These are phyloP conservation scores for Ganoderma lucidum DNA, from an alignment of 1,284 basidiomycete genomes.

Conservation along the genomic window DNA sequence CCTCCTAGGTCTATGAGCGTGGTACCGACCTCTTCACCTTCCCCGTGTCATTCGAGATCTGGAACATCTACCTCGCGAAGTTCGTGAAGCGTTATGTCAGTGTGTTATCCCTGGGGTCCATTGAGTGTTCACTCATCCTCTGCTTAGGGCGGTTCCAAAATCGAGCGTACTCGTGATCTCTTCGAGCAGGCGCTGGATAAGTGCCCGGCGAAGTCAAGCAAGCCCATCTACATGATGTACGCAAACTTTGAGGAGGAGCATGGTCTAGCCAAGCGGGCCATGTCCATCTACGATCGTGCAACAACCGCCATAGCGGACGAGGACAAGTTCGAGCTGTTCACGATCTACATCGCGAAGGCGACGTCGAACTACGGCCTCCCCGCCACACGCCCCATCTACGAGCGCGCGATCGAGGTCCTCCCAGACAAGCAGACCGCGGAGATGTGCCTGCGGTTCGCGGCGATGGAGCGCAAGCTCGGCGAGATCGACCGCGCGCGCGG, in stretches of 20 bases:
- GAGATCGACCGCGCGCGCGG: conserved; percentile 98
- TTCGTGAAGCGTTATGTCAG: conserved; percentile 96
- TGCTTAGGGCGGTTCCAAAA: conserved; percentile 85
- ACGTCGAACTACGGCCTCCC: conserved; percentile 96
- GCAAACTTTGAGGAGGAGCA: conserved; percentile 94
- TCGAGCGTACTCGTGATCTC: conserved; percentile 94
- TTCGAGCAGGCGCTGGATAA: conserved; percentile 98
- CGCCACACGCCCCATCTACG: conserved; percentile 96
- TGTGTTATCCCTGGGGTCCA: conserved; percentile 26
- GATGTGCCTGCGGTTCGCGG: conserved; percentile 97
- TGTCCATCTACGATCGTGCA: conserved; percentile 96
- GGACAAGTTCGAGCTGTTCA: conserved; percentile 99
- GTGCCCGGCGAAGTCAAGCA: conserved; percentile 95
- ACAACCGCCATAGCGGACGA: conserved; percentile 85
- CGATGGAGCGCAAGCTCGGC: conserved; percentile 96
- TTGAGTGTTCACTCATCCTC: conserved; percentile 12
- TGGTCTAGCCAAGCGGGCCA: conserved; percentile 94
- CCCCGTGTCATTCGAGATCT: conserved; percentile 98
- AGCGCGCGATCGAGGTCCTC: conserved; percentile 93
- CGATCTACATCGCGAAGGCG: conserved; percentile 97
- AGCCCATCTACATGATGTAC: conserved; percentile 96
- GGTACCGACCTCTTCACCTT: conserved; percentile 98
- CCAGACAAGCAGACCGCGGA: conserved; percentile 96
- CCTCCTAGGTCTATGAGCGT: conserved; percentile 86
- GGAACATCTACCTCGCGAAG: conserved; percentile 99